A percentile compares a stretch with the other conserved stretches of the same genome.
Evolutionary conservation across 352 stramenopile genomes (phyloP).

Genomic region (Phytophthora pisi): DNA sequence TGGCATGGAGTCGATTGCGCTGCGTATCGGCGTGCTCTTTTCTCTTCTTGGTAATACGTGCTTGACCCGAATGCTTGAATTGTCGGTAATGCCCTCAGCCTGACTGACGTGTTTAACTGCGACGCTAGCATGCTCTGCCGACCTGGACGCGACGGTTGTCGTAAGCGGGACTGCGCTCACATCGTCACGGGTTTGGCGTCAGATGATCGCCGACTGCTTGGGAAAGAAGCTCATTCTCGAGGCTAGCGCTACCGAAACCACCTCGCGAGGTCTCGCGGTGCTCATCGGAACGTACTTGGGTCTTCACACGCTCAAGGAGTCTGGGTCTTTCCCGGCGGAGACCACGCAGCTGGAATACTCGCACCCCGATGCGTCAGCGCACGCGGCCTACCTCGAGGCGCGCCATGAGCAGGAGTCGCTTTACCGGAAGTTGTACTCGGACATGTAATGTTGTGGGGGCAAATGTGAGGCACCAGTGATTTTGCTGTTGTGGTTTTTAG

Average conservation of each 20-base stretch:
- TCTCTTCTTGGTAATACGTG: constrained; percentile 74
- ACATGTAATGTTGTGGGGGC: constrained; percentile 9
- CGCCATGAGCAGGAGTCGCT: constrained; percentile 73
- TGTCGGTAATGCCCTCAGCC: neutral
- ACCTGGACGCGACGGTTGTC: constrained; percentile 63
- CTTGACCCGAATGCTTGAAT: no score
- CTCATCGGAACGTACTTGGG: constrained; percentile 67
- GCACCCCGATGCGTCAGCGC: constrained; percentile 49
- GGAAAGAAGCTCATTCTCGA: constrained; percentile 78
- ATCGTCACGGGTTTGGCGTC: constrained; percentile 82
- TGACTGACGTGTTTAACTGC: constrained; percentile 6
- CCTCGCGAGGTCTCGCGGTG: constrained; percentile 83
- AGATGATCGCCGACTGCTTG: constrained; percentile 87
- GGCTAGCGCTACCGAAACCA: constrained; percentile 69
- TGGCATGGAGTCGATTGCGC: constrained; percentile 90
- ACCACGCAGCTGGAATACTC: constrained; percentile 37
- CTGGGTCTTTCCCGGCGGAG: constrained; percentile 33
- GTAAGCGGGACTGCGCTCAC: constrained; percentile 82
- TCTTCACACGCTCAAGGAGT: constrained; percentile 57
- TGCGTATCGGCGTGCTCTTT: constrained; percentile 88
- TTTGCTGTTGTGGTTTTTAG: constrained; percentile 11
- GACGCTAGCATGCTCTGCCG: constrained; percentile 41
- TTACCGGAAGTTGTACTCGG: constrained; percentile 73
- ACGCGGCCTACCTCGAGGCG: constrained; percentile 66
- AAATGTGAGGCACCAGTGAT: neutral